phyloP scores from a whole-genome alignment of 2,329 filamentous ascomycete species.

The Zasmidium angulare region DNA sequence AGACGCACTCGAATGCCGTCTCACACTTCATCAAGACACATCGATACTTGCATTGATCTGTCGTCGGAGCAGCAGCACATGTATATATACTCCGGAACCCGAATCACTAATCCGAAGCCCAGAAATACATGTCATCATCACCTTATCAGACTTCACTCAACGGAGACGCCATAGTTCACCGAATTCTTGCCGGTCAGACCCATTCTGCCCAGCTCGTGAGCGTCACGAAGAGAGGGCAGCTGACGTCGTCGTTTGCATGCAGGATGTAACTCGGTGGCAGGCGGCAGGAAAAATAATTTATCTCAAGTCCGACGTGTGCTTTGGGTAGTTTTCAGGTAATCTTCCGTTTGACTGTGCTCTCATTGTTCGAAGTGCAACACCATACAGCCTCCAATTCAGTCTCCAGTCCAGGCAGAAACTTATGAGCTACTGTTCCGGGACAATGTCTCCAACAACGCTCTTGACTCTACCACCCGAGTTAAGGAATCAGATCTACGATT shows the following conservation, averaged over 20 bases:
- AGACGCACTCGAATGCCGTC: no score
- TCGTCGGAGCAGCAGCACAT: neutral
- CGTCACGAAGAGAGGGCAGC: neutral
- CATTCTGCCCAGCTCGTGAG: neutral
- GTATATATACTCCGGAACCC: neutral
- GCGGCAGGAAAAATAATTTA: no score
- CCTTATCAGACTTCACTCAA: neutral
- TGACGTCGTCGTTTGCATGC: neutral
- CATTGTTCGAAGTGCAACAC: no score
- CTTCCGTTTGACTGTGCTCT: no score
- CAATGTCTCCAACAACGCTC: neutral
- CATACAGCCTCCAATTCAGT: no score
- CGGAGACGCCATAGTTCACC: neutral
- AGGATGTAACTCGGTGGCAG: neutral
- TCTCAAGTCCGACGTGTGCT: no score
- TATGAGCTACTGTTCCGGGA: neutral
- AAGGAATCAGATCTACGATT: slow-evolving; percentile 30
- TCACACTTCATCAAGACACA: no score
- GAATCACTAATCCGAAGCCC: neutral
- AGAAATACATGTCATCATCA: neutral
- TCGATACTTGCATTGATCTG: no score
- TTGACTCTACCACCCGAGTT: slow-evolving; percentile 20
- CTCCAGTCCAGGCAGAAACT: neutral
- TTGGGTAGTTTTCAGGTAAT: no score
- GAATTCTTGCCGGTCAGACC: neutral